These are phyloP conservation scores for Labyrinthula sp. DNA, from an alignment of 352 stramenopile genomes.

Conservation along the genomic window DNA sequence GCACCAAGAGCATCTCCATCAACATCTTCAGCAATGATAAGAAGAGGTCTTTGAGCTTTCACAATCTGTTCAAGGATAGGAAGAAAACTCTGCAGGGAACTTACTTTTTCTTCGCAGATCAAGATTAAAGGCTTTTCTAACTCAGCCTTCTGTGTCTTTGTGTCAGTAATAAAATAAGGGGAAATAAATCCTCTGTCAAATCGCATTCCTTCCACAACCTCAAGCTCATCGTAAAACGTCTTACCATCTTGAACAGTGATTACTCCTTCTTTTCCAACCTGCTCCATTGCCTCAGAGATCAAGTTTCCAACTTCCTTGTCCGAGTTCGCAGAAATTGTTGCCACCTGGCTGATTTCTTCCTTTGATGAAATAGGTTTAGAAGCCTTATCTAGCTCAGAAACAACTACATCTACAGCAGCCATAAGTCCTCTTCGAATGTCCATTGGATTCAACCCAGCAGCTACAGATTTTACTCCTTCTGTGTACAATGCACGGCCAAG, in stretches of 20 bases:
- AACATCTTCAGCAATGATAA: constrained; percentile 99
- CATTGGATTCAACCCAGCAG: constrained; percentile 97
- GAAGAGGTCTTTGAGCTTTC: constrained; percentile 77
- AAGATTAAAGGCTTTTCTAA: constrained; percentile 97
- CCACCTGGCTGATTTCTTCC: constrained; percentile 95
- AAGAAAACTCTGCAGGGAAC: constrained; percentile 80
- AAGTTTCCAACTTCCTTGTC: constrained; percentile 89
- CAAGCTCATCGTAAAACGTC: constrained; percentile 95
- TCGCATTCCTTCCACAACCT: constrained; percentile 99
- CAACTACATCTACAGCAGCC: constrained; percentile 82
- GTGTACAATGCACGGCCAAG: constrained; percentile 93
- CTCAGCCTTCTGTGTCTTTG: constrained; percentile 93
- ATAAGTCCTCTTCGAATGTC: constrained; percentile 92
- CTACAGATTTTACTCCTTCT: constrained; percentile 94
- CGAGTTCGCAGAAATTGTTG: constrained; percentile 96
- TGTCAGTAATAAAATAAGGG: constrained; percentile 99
- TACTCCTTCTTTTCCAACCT: constrained; percentile 94
- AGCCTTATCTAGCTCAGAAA: constrained; percentile 76
- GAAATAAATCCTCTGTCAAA: constrained; percentile 99
- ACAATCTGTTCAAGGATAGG: constrained; percentile 89
- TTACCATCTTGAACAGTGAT: constrained; percentile 85
- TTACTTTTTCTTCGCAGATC: constrained; percentile 99
- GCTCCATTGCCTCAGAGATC: constrained; percentile 96
- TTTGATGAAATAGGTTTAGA: constrained; percentile 90
- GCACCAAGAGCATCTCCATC: constrained; percentile 93